Evolutionary conservation across 2,329 filamentous ascomycete species (phyloP).

Genomic region (Pestalotiopsis fici): DNA sequence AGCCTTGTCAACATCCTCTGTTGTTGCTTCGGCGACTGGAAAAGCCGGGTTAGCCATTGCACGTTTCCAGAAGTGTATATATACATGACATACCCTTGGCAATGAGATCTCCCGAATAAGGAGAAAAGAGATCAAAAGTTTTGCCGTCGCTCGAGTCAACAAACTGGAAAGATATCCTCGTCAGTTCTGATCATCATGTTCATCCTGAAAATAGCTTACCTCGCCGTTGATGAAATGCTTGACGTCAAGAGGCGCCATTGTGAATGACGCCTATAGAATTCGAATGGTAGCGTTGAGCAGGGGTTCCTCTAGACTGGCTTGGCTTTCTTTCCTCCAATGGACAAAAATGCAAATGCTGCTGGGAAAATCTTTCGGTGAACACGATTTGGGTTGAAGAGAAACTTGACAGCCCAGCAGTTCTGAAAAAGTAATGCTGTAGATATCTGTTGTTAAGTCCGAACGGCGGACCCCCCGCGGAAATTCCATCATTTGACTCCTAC

Average conservation of each 20-base stretch:
- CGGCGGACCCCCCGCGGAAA: background rate
- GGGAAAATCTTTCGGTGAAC: background rate
- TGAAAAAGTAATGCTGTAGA: background rate
- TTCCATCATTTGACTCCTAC: background rate
- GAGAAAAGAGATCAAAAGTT: slow-evolving; percentile 17
- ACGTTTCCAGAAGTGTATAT: background rate
- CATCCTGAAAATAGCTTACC: slow-evolving; percentile 6
- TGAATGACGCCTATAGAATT: background rate
- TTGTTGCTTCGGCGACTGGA: slow-evolving; percentile 16
- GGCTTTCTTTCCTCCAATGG: background rate
- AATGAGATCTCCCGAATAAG: slow-evolving; percentile 16
- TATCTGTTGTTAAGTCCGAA: background rate
- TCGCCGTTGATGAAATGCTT: slow-evolving; percentile 18
- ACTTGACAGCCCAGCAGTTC: background rate
- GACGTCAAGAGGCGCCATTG: slow-evolving; percentile 15
- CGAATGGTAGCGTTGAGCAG: background rate
- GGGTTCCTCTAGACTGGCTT: background rate
- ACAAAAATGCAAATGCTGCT: background rate
- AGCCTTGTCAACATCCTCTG: slow-evolving; percentile 23
- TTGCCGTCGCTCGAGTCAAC: slow-evolving; percentile 14
- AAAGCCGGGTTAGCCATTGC: background rate
- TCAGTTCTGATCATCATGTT: background rate
- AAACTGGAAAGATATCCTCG: slow-evolving; percentile 6
- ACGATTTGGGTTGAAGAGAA: background rate
- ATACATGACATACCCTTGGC: slow-evolving; percentile 10